A percentile compares a stretch with the other conserved stretches of the same genome.
phyloP scores from a whole-genome alignment of 345 rosid species.

The Aquilaria sinensis region DNA sequence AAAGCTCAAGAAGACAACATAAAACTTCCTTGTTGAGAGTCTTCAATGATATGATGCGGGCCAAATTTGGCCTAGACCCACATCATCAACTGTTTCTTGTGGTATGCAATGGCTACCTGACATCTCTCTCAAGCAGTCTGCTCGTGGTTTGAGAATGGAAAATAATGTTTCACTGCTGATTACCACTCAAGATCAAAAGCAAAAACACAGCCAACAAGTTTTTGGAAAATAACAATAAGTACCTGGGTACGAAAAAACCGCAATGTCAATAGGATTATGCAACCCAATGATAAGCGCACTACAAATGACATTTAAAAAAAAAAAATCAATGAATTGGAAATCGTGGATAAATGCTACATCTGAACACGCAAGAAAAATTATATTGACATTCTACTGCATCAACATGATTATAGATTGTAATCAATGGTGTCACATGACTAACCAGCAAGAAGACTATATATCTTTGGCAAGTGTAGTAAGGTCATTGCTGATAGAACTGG shows the following conservation, averaged over 20 bases:
- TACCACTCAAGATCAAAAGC: not conserved
- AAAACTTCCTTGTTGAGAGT: too few species aligned
- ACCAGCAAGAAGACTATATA: conserved; percentile 73
- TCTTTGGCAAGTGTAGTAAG: conserved; percentile 64
- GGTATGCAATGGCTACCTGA: too few species aligned
- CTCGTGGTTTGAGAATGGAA: too few species aligned
- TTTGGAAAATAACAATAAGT: conserved; percentile 10
- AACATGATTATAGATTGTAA: not conserved
- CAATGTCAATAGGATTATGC: conserved; percentile 60
- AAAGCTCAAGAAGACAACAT: not conserved
- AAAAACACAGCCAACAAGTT: not conserved
- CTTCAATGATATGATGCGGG: too few species aligned
- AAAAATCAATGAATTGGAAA: not conserved
- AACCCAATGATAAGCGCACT: conserved; percentile 86
- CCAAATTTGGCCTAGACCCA: too few species aligned
- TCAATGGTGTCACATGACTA: conserved; percentile 1
- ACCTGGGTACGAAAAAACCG: conserved; percentile 90
- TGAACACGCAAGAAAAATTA: too few species aligned
- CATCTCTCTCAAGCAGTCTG: too few species aligned
- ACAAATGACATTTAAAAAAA: conserved; percentile 19
- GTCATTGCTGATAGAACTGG: conserved; percentile 42
- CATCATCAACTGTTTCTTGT: too few species aligned
- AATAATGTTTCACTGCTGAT: too few species aligned
- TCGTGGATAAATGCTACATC: not conserved
- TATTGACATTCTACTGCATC: not conserved